Evolutionary conservation across 164 flowering plant genomes (phyloP), one percentile per base, ranked within the genome.

Genomic region (Liquidambar formosana): DNA sequence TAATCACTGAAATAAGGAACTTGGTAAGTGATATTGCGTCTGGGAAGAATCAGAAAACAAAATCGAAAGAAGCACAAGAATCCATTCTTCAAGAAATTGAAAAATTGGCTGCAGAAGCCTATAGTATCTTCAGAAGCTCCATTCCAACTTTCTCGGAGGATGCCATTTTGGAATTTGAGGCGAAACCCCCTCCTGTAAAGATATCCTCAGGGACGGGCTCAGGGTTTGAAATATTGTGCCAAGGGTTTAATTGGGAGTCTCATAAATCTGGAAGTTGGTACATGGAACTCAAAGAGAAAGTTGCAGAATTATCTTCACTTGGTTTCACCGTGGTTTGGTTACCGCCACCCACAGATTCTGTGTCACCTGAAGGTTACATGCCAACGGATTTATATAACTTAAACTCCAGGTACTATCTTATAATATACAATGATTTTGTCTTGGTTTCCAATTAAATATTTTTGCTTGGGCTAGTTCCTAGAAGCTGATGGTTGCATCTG

Each of bases 321-420:
- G 99, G 99, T 73, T 86, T 93, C 69, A 89, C 95, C 54, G 80
- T 89, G 38, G 57, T 91, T 64, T 93, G 98, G 99, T 75, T 91
- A 76, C 99, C 99, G 21, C 99, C 99, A 26, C 97, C 99, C 45
- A 95, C 99, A 63, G 96, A 88, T 56, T 95, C 98, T 47, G 97
- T 95, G 56, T 93, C 99, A 75, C 97, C 97, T 60, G 98, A 95
- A 84, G 99, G 99, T 43, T 95, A 95, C 86, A 93, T 95, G 99
- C 99, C 99, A 38, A 85, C 28, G 76, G 99, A 95, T 78, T 81
- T 91, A 57, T 95, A 95, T 75, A 90, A 93, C 76, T 81, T 95
- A 63, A 89, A 91, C 73, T 95, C 98, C 76, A 95, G 99, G 99
- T 95, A 82, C n/a, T 43, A 27, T 63, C 19, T 19, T 26, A 18